Evolutionary conservation across 2,329 filamentous ascomycete genomes (phyloP).

Genomic region (Penicillium thymicola): DNA sequence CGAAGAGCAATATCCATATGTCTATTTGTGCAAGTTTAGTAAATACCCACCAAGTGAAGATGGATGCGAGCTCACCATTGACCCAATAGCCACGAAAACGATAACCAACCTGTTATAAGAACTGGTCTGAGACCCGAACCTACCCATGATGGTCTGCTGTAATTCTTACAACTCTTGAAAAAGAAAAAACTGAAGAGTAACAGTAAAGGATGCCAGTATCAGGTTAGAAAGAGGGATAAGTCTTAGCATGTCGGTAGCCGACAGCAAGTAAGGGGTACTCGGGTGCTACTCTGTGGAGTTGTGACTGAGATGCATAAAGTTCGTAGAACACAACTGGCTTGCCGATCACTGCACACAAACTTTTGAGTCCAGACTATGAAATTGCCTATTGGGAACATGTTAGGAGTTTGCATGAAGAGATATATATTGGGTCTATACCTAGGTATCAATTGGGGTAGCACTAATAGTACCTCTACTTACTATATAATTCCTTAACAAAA

Average conservation of each 20-base stretch:
- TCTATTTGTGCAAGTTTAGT: conserved; percentile 31
- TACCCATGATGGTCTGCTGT: conserved; percentile 24
- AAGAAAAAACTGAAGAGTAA: neutral
- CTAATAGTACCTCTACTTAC: too few species aligned
- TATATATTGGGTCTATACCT: too few species aligned
- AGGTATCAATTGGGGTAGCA: too few species aligned
- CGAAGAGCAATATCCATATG: conserved; percentile 52
- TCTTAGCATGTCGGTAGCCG: neutral
- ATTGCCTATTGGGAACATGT: neutral
- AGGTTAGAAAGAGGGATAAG: neutral
- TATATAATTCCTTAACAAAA: too few species aligned
- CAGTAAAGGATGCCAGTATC: conserved; percentile 1
- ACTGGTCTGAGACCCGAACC: conserved; percentile 37
- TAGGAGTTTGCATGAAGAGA: neutral
- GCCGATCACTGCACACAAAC: neutral
- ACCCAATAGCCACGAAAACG: conserved; percentile 40
- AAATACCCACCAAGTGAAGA: neutral
- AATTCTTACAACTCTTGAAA: neutral
- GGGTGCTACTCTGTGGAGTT: neutral
- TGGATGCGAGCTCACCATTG: conserved; percentile 32
- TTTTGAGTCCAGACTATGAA: neutral
- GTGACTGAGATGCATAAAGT: neutral
- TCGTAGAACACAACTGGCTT: neutral
- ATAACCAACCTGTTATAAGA: conserved; percentile 40
- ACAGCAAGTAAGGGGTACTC: neutral